These are phyloP conservation scores for Erodium texanum DNA, from an alignment of 441 rosid genomes.

Conservation along the genomic window DNA sequence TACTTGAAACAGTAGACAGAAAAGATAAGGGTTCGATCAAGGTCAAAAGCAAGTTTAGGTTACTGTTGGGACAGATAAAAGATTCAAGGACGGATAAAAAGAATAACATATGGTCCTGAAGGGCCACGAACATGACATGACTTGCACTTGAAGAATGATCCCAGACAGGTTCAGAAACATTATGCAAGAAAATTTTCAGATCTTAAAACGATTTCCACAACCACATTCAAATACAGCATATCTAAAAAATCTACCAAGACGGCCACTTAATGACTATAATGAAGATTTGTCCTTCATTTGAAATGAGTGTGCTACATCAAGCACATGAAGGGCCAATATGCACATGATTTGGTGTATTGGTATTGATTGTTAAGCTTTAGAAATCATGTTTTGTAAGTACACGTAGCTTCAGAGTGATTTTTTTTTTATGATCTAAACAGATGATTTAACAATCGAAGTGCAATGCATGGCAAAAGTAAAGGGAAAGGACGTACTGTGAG, in stretches of 20 bases:
- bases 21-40: no score
- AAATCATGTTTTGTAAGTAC: not conserved
- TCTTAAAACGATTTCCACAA: not conserved
- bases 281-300: not conserved
- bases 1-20: not conserved
- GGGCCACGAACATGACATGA: not conserved
- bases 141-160: not conserved
- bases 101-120: not conserved
- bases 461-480: not conserved
- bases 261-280: not conserved
- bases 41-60: not conserved
- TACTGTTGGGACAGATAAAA: not conserved
- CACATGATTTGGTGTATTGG: not conserved
- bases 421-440: not conserved
- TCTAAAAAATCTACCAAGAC: not conserved
- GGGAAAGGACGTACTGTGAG: slow-evolving; percentile 39
- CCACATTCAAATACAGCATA: not conserved
- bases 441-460: not conserved
- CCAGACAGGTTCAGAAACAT: not conserved
- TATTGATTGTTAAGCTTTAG: not conserved
- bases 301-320: not conserved
- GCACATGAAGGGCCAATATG: not conserved
- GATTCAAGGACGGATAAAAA: not conserved
- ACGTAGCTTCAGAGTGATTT: not conserved
- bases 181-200: not conserved